A percentile compares a stretch with the other conserved stretches of the same genome.
These are phyloP conservation scores for Pseudocercospora cruenta DNA, from an alignment of 2,329 filamentous ascomycete genomes.

Conservation along the genomic window DNA sequence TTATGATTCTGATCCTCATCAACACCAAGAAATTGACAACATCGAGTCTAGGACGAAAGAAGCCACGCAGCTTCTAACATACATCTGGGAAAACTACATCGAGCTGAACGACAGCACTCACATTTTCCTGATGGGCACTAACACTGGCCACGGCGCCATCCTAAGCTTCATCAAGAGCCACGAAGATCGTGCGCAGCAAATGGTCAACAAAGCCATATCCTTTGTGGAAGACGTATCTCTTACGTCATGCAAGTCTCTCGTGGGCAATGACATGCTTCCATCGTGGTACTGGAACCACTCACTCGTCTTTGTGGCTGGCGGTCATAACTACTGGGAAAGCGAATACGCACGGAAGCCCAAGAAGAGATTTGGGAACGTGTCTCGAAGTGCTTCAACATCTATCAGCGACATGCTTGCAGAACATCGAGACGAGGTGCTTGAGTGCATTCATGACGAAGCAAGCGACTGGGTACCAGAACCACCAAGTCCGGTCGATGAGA, in stretches of 20 bases:
- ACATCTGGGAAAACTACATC: constrained; percentile 97
- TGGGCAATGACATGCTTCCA: constrained; percentile 70
- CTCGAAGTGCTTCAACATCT: constrained; percentile 49
- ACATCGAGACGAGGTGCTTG: constrained; percentile 56
- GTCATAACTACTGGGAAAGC: constrained; percentile 75
- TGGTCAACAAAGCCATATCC: constrained; percentile 73
- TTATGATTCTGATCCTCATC: constrained; percentile 44
- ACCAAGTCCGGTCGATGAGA: not conserved
- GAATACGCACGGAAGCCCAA: constrained; percentile 60
- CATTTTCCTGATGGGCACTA: constrained; percentile 84
- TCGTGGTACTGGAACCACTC: constrained; percentile 86
- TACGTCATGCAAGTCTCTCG: constrained; percentile 66
- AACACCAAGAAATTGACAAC: constrained; percentile 54
- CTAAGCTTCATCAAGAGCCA: constrained; percentile 74
- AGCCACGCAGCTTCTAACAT: constrained; percentile 74
- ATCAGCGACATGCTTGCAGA: constrained; percentile 61
- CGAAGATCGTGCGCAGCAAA: constrained; percentile 67
- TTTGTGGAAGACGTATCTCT: constrained; percentile 78
- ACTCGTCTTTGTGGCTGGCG: constrained; percentile 72
- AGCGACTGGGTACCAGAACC: constrained; percentile 38
- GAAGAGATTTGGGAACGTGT: constrained; percentile 61
- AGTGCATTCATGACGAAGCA: constrained; percentile 50
- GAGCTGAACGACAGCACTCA: constrained; percentile 72
- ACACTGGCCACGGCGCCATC: constrained; percentile 83
- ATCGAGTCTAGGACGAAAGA: constrained; percentile 45